Base-by-base conservation (phyloP, 1,284 basidiomycete species). In the Cryptococcus sp. region DNA sequence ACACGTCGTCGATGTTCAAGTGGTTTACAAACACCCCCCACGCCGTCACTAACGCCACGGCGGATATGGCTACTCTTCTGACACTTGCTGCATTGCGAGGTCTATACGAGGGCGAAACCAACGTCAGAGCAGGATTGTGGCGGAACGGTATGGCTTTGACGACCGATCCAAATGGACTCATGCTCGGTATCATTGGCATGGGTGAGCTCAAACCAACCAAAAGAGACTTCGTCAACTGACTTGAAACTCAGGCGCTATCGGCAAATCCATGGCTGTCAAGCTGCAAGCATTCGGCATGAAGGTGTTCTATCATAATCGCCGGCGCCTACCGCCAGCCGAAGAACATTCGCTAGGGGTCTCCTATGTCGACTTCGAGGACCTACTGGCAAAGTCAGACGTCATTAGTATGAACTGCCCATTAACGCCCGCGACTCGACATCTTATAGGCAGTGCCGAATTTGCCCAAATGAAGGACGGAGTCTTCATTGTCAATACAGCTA, bases 401-500 rank as follows among this genome's bases (percentile, higher is more conserved):
- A 71, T 77, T 61, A 64, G 60, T 26, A 39, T 75, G 29, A 68
- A 73, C 48, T 66, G 64, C 41, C 75, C 75, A 0, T 63, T 76
- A 22, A 75, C 66, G 2, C 48, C 60, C 7, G 58, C 57, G 49
- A 75, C 75, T 10, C 50, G 64, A 23, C 64, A 68, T 47, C 34
- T 73, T 40, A 44, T 77, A n/a, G 61, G 57, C 25, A 71, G 67
- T 38, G 57, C 64, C 22, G 63, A 69, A 37, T 74, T 77, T 53
- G 63, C 64, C 1, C 67, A 66, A 58, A 77, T 77, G 75, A 69
- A 70, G 50, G 65, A 69, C 26, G 73, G 73, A 3, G 72, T 74
- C 17, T 69, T 71, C 50, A 68, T 77, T 44, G 68, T 77, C 57
- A 77, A 77, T 61, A 76, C 74, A n/a, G 68, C 72, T 19, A 54